These are phyloP conservation scores for Azolla pinnata DNA, from an alignment of 75 land plant genomes.

Conservation along the genomic window DNA sequence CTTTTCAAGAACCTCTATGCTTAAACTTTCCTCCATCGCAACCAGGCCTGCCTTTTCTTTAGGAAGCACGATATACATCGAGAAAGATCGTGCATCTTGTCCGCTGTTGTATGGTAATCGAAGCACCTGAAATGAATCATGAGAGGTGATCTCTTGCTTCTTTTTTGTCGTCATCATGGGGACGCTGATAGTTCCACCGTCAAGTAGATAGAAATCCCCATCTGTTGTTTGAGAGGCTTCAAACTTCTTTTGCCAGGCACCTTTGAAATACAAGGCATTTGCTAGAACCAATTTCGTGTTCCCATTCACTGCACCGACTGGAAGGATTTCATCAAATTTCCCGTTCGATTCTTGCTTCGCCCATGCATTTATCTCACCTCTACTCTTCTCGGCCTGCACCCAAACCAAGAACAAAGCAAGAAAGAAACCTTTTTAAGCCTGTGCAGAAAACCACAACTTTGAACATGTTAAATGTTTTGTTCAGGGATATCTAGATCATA, in stretches of 20 bases:
- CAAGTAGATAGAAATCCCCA: conserved; percentile 35
- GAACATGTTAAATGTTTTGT: background rate
- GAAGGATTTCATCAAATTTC: conserved; percentile 50
- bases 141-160: conserved; percentile 38
- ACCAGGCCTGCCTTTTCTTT: conserved; percentile 48
- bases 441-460: background rate
- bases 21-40: conserved; percentile 34
- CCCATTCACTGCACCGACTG: conserved; percentile 32
- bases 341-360: conserved; percentile 43
- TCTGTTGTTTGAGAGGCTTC: conserved; percentile 48
- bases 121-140: conserved; percentile 49
- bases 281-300: conserved; percentile 28
- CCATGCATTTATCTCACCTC: conserved; percentile 46
- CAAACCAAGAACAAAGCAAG: no score
- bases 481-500: no score
- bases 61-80: conserved; percentile 80
- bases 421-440: background rate
- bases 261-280: conserved; percentile 55
- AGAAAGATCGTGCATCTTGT: conserved; percentile 46
- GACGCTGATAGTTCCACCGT: conserved; percentile 46
- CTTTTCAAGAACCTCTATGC: conserved; percentile 37
- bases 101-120: conserved; percentile 53
- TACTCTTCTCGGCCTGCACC: conserved; percentile 40
- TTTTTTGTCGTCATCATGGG: conserved; percentile 67
- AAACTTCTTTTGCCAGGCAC: conserved; percentile 65